Percentiles rank a stretch among this genome's conserved stretches.
Evolutionary conservation across 2,329 filamentous ascomycete species (phyloP).

Genomic region (Colletotrichum liriopes): DNA sequence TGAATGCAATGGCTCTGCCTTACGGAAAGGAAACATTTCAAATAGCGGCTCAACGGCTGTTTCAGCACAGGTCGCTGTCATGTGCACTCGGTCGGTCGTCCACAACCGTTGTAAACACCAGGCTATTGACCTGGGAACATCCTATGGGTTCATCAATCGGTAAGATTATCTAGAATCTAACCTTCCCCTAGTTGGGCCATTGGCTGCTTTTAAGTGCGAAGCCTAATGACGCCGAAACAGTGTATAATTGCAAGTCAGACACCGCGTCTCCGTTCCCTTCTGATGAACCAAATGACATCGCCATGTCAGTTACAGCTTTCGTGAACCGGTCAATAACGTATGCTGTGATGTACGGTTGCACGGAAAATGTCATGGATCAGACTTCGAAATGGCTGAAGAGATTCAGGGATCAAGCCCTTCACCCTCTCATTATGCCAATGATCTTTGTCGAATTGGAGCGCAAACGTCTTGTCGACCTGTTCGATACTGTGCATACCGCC

Average conservation of each 20-base stretch:
- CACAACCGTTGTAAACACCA: neutral
- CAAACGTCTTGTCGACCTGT: neutral
- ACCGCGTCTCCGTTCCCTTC: neutral
- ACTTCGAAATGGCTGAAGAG: neutral
- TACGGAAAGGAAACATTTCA: too few relatives aligned
- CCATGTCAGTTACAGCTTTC: slow-evolving; percentile 2
- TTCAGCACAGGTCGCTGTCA: slow-evolving; percentile 7
- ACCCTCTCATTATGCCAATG: slow-evolving; percentile 7
- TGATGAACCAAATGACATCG: neutral
- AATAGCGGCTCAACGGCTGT: neutral
- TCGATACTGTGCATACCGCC: neutral
- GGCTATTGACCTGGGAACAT: neutral
- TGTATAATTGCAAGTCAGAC: slow-evolving; percentile 18
- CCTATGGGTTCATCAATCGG: neutral
- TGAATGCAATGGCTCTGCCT: too few relatives aligned
- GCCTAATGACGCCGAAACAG: neutral
- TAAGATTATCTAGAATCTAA: neutral
- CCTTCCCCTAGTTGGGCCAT: too few relatives aligned
- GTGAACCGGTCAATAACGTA: neutral
- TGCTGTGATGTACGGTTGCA: slow-evolving; percentile 16
- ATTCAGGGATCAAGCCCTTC: neutral
- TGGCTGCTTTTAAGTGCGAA: too few relatives aligned
- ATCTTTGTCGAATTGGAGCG: slow-evolving; percentile 9
- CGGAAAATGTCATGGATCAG: neutral
- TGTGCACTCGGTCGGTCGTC: neutral